Percentiles rank a stretch among this genome's conserved stretches.
Evolutionary conservation across 148 eudicot species (phyloP).

Genomic region (Arctostaphylos glauca): DNA sequence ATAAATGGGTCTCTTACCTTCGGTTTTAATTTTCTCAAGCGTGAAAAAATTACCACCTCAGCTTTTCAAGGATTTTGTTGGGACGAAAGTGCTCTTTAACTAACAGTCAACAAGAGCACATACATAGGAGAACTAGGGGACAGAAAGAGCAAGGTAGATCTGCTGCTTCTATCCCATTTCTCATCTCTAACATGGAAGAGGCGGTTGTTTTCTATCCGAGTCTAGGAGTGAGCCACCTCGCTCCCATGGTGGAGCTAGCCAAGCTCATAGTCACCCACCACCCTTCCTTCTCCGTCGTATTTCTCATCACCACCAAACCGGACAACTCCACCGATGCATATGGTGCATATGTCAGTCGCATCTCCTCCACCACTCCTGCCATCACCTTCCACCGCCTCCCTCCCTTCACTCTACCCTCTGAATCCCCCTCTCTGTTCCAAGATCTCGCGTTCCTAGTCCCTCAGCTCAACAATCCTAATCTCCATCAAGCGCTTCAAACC

Average conservation of each 20-base stretch:
- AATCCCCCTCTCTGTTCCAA: background rate
- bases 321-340: conserved; percentile 20
- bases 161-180: background rate
- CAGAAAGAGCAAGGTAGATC: background rate
- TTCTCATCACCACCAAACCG: conserved; percentile 19
- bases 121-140: background rate
- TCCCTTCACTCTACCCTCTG: conserved; percentile 5
- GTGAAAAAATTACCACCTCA: background rate
- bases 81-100: background rate
- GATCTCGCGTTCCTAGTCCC: conserved; percentile 22
- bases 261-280: conserved; percentile 23
- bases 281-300: conserved; percentile 20
- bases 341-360: conserved; percentile 12
- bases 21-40: background rate
- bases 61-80: background rate
- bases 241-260: conserved; percentile 31
- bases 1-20: background rate
- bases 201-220: conserved; percentile 26
- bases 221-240: conserved; percentile 26
- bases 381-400: conserved; percentile 35
- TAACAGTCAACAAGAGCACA: background rate
- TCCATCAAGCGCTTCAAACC: conserved; percentile 16
- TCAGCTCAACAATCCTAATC: conserved; percentile 18
- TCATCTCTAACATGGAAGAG: background rate
- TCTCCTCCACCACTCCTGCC: conserved; percentile 25